Evolutionary conservation across 208 protist species (phyloP), one percentile per base, ranked within the genome.

Genomic region (Trypanosomatidae sp.): DNA sequence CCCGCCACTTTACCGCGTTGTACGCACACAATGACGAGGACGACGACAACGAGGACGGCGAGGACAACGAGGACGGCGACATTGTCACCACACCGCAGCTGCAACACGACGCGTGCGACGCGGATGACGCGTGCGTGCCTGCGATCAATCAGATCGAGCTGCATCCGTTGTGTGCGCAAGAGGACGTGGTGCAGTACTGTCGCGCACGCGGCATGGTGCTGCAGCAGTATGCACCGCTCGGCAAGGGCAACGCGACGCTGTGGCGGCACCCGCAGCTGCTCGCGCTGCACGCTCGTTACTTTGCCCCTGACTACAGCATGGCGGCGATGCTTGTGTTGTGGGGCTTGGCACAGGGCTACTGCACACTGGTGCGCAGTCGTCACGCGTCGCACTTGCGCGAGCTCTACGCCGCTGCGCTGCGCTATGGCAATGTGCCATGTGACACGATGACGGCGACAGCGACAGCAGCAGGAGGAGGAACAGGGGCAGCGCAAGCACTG

Each of bases 161-260:
- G n/a, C 79, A 93, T 45, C 80, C 80, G 16, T 53, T 93, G 3
- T 89, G 85, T 45, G 20, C 66, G 16, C 85, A 89, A 54, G 22
- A 38, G 5, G 68, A 70, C 2, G 61, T 82, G 8, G 71, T 81
- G 21, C 33, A 21, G 5, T 88, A 66, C 44, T 88, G 77, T 48
- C 40, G 44, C 6, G 28, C 28, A 15, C 66, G 51, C 33, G 67
- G 58, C 3, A 87, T 93, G 38, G 30, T 86, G 18, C 22, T 84
- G 24, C 80, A 93, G 75, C 78, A 88, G 56, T 93, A 90, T 59
- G 73, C 77, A 4, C 80, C 85, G 20, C 53, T 90, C 0, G 85
- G 56, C 0, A 63, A 86, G 33, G 48, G 64, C 0, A 56, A 88
- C 40, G 30, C 58, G 0, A 43, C 40, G 2, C 61, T 93, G 1